Evolutionary conservation across 352 stramenopile species (phyloP), one percentile per base, ranked within the genome.

Genomic region (Globisporangium takayamanum): DNA sequence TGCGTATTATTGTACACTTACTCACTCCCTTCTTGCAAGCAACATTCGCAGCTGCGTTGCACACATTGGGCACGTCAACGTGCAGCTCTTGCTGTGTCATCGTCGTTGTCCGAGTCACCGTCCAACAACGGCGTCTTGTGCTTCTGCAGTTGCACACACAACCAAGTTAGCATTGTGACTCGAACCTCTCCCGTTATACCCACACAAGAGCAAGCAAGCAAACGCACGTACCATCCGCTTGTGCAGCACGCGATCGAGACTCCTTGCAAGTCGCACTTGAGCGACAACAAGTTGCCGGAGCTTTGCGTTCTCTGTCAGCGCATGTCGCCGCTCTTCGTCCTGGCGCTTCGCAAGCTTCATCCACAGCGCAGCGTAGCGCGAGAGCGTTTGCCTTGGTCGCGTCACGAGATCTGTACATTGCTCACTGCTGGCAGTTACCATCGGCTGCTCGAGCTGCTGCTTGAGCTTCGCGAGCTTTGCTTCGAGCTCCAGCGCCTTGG

Each of bases 401-500:
- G 42, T 15, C 26, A 22, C 28, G 8, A 53, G 49, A 26, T 53
- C 49, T 16, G 49, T 53, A 28, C 49, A 53, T 3, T 53, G 44
- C 14, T 20, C 22, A 7, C 25, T 11, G 5, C 33, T 51, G 8
- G 16, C n/a, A 14, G 1, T 11, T 41, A 37, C 36, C 11, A 47
- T 37, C 16, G 37, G 59, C 16, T 62, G 41, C 55, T 62, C 39
- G 6, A 76, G 52, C 46, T 39, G 59, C 46, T 39, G 33, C 33
- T 39, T 39, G 33, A 39, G 33, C 33, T 59, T 30, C 30, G 55
- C 41, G 5, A 78, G 63, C 46, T 76, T 37, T 0, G 48, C 44
- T 53, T 74, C 61, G 16, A 80, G 58, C 41, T 76, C 60, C 12
- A 44, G 20, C 5, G 72, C 72, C 37, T 69, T 62, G 1, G 44